Percentiles rank a stretch among this genome's conserved stretches.
Conservation (phyloP, 2,329 filamentous ascomycete species). For the Aspergillus novoparasiticus region DNA sequence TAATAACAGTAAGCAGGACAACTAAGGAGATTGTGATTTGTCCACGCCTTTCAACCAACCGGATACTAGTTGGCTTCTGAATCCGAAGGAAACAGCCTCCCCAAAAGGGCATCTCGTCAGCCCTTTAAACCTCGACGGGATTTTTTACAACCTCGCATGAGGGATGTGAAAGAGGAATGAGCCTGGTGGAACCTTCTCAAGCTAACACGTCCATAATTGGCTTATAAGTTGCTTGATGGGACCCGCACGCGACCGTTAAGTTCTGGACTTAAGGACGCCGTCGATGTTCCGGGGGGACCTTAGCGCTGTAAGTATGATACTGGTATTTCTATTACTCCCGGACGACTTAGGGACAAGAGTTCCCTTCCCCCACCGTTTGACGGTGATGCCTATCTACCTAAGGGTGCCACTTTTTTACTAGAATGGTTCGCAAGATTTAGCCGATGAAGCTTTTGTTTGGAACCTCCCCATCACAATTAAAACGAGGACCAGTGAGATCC, state of each 20-base stretch:
- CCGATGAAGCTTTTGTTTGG: constrained; percentile 7
- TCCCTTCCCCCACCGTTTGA: constrained; percentile 3
- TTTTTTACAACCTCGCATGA: background rate
- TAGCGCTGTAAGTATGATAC: background rate
- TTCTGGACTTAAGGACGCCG: constrained; percentile 13
- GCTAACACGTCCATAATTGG: constrained; percentile 5
- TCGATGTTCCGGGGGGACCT: constrained; percentile 1
- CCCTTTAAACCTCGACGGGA: constrained; percentile 6
- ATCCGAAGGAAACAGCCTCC: background rate
- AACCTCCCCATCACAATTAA: background rate
- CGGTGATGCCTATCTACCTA: background rate
- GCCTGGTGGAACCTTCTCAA: background rate
- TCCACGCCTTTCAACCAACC: background rate
- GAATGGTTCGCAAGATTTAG: background rate
- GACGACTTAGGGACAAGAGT: background rate
- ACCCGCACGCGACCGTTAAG: constrained; percentile 12
- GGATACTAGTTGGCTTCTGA: background rate
- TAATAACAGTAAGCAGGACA: no score
- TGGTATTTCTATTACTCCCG: background rate
- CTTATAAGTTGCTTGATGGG: constrained; percentile 1
- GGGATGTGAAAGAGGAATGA: background rate
- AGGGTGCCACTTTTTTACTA: background rate
- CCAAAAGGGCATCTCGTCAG: background rate
- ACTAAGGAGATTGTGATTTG: background rate
- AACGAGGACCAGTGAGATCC: constrained; percentile 3